Base-by-base conservation (phyloP, 2,329 filamentous ascomycete genomes). In the Daldinia sp. region DNA sequence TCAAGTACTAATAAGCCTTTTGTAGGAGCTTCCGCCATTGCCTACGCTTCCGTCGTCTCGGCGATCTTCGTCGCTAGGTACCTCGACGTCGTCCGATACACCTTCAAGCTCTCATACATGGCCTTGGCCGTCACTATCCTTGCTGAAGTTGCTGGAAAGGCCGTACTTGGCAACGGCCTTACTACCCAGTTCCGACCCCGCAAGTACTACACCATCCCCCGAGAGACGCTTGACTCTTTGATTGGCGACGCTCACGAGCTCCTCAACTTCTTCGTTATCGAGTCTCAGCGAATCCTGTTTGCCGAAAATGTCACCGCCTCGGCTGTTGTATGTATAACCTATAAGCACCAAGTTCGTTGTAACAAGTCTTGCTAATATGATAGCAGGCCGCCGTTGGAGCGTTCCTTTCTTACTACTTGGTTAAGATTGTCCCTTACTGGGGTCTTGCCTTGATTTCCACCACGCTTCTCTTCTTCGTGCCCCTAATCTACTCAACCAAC, bases 361-460 rank as follows among this genome's bases (percentile, higher is more conserved):
- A 27, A 62, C 67, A 60, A n/a, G n/a, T 35, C 50, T 41, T 35
- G 41, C 56, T 63, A 34, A 51, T 34, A 7, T 34, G 53, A 25
- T 50, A 4, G 51, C 52, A 90, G 86, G 85, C 86, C 59, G 85
- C 85, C 66, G 51, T 88, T 53, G 80, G 80, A 64, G 83, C 88
- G 48, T 88, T 90, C 76, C 67, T 90, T 66, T 87, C 87, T 21
- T 90, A 90, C 79, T 87, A 83, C 76, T 81, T 91, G 35, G 84
- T 89, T 77, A 91, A 90, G 81, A 79, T 90, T 64, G 83, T 91
- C 48, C 88, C 88, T 32, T 85, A 89, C 80, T 91, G 88, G 88
- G 87, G 86, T 32, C 84, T 91, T 67, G 80, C 86, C 47, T 77
- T 91, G 67, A 80, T 90, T 70, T 79, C 78, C 66, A 86, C 85